Conservation (phyloP, 768 basidiomycete species). For the Boletus tylopilopsis region DNA sequence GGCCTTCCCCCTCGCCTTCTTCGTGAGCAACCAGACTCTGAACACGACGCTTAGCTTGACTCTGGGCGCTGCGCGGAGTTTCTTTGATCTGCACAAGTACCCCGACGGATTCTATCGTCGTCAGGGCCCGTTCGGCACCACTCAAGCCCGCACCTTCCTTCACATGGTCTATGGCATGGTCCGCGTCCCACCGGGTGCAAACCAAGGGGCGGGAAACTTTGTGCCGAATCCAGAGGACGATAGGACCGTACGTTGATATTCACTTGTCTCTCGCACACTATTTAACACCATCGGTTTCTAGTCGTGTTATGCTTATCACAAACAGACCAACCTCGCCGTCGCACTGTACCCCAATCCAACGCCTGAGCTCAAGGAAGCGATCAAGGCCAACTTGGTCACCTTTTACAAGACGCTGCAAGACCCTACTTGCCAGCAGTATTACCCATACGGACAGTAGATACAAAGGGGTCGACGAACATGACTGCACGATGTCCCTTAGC, state of each 20-base stretch:
- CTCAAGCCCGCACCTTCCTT: conserved; percentile 1
- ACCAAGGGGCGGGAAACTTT: conserved; percentile 17
- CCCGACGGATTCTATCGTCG: conserved; percentile 20
- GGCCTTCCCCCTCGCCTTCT: conserved; percentile 22
- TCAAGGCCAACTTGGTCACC: conserved; percentile 19
- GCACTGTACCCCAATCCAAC: conserved; percentile 22
- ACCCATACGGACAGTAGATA: conserved; percentile 16
- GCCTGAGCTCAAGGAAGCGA: conserved; percentile 17
- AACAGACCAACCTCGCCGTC: conserved; percentile 18
- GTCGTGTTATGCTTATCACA: conserved; percentile 19
- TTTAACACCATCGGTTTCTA: neutral
- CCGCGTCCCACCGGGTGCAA: conserved; percentile 7
- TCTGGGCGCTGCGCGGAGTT: conserved; percentile 14
- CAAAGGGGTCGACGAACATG: too few species aligned
- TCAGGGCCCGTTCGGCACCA: conserved; percentile 9
- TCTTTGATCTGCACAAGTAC: conserved; percentile 8
- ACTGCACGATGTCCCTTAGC: too few species aligned
- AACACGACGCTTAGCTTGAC: conserved; percentile 14
- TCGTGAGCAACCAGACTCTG: conserved; percentile 22
- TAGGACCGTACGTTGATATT: conserved; percentile 1
- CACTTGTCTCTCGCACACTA: too few species aligned
- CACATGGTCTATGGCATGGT: neutral
- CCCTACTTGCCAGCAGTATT: conserved; percentile 11
- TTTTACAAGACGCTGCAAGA: conserved; percentile 12
- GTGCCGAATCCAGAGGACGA: conserved; percentile 9